Percentiles rank a stretch among this genome's conserved stretches.
Conservation (phyloP, 2,329 filamentous ascomycete species). For the Berkeleyomyces basicola region DNA sequence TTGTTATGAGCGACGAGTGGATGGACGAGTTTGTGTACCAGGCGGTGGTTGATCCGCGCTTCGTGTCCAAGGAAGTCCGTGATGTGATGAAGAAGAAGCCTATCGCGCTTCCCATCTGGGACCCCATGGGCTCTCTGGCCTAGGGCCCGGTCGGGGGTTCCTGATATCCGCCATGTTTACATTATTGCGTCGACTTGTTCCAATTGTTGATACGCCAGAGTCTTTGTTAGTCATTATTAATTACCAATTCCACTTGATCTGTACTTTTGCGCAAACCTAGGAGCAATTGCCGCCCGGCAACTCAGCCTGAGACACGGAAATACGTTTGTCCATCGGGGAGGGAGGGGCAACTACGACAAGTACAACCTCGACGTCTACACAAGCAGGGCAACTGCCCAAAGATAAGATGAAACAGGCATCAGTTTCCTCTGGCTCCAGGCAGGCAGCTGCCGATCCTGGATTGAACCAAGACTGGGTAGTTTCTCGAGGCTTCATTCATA, state of each 20-base stretch:
- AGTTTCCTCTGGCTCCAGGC: background rate
- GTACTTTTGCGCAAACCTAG: background rate
- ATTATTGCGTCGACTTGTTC: constrained; percentile 33
- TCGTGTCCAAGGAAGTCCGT: constrained; percentile 46
- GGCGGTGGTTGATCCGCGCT: constrained; percentile 62
- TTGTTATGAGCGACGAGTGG: constrained; percentile 74
- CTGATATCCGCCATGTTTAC: background rate
- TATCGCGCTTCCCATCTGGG: constrained; percentile 58
- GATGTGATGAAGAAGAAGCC: constrained; percentile 57
- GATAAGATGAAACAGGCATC: background rate
- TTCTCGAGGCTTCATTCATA: background rate
- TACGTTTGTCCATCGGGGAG: too few relatives aligned
- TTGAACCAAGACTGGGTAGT: background rate
- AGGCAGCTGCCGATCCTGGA: background rate
- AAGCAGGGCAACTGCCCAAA: background rate
- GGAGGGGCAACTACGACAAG: background rate
- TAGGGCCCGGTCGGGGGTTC: constrained; percentile 19
- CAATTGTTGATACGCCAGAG: background rate
- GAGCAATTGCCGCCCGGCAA: background rate
- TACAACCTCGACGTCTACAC: background rate
- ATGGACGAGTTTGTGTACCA: constrained; percentile 74
- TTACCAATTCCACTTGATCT: background rate
- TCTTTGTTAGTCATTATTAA: background rate
- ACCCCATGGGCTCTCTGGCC: constrained; percentile 62
- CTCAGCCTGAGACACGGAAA: background rate